phyloP scores from a whole-genome alignment of 176 grass and related monocot genomes.

The Avena eriantha region DNA sequence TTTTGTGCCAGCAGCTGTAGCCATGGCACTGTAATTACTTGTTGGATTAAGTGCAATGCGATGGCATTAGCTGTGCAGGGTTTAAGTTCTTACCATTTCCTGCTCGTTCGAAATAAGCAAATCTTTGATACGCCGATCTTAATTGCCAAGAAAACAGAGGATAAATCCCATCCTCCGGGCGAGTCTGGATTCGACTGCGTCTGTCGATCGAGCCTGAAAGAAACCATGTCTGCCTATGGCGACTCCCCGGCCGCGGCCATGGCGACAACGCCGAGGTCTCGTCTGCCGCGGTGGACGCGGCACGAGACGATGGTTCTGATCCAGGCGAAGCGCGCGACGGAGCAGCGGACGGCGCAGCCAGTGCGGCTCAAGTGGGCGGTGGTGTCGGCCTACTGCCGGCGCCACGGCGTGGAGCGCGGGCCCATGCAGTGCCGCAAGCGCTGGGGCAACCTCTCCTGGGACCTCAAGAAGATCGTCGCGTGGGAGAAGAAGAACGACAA shows the following conservation, averaged over 20 bases:
- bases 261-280: constrained; percentile 32
- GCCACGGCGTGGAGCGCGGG: constrained; percentile 58
- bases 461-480: constrained; percentile 67
- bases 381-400: constrained; percentile 70
- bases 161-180: constrained; percentile 42
- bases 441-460: constrained; percentile 68
- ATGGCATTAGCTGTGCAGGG: constrained; percentile 21
- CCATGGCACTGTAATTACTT: neutral
- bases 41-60: constrained; percentile 12
- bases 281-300: constrained; percentile 67
- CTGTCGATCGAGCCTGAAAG: neutral
- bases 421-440: constrained; percentile 69
- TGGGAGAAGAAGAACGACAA: constrained; percentile 43
- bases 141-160: constrained; percentile 14
- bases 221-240: constrained; percentile 39
- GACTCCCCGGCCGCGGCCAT: constrained; percentile 25
- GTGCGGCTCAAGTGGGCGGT: constrained; percentile 63
- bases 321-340: constrained; percentile 51
- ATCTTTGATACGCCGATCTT: constrained; percentile 40
- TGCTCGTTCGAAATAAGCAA: neutral
- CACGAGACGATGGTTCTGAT: constrained; percentile 68
- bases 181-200: neutral
- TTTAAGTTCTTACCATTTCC: constrained; percentile 33
- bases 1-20: constrained; percentile 6
- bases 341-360: constrained; percentile 39